A percentile compares a stretch with the other conserved stretches of the same genome.
Evolutionary conservation across 2,329 filamentous ascomycete species (phyloP).

Genomic region (Hymenoscyphus scutula): DNA sequence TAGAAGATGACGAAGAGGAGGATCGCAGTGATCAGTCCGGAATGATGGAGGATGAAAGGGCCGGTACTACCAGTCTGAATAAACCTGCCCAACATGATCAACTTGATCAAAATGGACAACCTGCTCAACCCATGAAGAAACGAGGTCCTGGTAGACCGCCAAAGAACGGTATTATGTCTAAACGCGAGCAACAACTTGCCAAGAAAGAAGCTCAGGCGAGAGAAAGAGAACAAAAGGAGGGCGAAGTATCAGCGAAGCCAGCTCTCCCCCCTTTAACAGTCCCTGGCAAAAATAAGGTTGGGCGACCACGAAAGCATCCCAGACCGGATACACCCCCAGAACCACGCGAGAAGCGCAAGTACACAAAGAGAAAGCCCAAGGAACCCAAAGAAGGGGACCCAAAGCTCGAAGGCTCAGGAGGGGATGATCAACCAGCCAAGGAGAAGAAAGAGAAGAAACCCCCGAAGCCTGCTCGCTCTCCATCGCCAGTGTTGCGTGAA

Average conservation of each 20-base stretch:
- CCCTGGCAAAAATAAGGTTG: conserved; percentile 59
- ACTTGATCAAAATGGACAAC: conserved; percentile 11
- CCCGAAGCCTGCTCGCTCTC: conserved; percentile 41
- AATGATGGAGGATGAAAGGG: conserved; percentile 1
- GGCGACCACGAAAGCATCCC: conserved; percentile 62
- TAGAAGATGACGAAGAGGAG: conserved; percentile 5
- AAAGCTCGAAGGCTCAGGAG: conserved; percentile 54
- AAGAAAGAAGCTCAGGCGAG: conserved; percentile 50
- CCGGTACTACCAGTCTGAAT: neutral
- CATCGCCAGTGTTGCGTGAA: conserved; percentile 52
- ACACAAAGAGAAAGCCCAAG: conserved; percentile 60
- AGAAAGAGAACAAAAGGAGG: conserved; percentile 46
- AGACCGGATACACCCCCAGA: conserved; percentile 54
- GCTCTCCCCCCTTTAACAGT: conserved; percentile 10
- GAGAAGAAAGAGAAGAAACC: conserved; percentile 58
- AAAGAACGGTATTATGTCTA: conserved; percentile 81
- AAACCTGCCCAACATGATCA: conserved; percentile 1
- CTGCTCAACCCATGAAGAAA: conserved; percentile 35
- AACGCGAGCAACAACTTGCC: conserved; percentile 65
- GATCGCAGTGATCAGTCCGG: conserved; percentile 6
- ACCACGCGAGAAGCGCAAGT: conserved; percentile 62
- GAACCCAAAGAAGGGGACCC: conserved; percentile 40
- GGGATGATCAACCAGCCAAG: conserved; percentile 41
- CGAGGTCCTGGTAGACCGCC: conserved; percentile 78
- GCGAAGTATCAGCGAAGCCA: conserved; percentile 52